Evolutionary conservation across 331 rosid genomes (phyloP), one percentile per base, ranked within the genome.

Genomic region (Erythrophleum ivorense): DNA sequence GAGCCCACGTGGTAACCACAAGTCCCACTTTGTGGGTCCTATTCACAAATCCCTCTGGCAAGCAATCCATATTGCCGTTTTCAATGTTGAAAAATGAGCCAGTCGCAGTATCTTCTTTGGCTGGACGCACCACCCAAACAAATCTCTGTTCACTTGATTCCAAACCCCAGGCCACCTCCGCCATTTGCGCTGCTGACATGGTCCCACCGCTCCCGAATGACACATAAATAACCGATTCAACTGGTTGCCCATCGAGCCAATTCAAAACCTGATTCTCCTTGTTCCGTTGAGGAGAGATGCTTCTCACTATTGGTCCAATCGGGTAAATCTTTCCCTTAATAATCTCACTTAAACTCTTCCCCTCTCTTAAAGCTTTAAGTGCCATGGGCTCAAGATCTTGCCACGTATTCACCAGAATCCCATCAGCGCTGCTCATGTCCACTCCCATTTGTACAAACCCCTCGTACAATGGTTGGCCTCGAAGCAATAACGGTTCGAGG

Each of bases 141-240:
- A 60, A 60, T 31, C 67, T 60, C 40, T 60, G 67, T 60, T 60
- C 40, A 3, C 67, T 60, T 12, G 29, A 13, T 38, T 60, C 67
- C 9, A 60, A 60, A 12, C 67, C 67, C 18, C 6, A 12, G 6
- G 40, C 67, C 9, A 60, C 4, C 33, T 60, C 67, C 29, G 29
- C 40, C 67, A 60, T 60, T 60, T 60, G 67, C 11, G 7, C 67
- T 6, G 31, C 40, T 3, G 40, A 60, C 67, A 60, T 29, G 67
- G 67, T 60, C 40, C 67, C 67, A 5, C 67, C 67, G 29, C 67
- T 60, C 41, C 67, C 67, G 12, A 60, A 60, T 2, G 67, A 60
- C 40, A 60, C 67, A 2, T 29, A 60, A 60, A 60, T 60, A 12
- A 60, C 67, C 40, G 67, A 60, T 18, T 31, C 41, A 2, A 40